Percentiles rank a stretch among this genome's conserved stretches.
Conservation (phyloP, 768 basidiomycete genomes). For the Leccinum subgranulosum region DNA sequence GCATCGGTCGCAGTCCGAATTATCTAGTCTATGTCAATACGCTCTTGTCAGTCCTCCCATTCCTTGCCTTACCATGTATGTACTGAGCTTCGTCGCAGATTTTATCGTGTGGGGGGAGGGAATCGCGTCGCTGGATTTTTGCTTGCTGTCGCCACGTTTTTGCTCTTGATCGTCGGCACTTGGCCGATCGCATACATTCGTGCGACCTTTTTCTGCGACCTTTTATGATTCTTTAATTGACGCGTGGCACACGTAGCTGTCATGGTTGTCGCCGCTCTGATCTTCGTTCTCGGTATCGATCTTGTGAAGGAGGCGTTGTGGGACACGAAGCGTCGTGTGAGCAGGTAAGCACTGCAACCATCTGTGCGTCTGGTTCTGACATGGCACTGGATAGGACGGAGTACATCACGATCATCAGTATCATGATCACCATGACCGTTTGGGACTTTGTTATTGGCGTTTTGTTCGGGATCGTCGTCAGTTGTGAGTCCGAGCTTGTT, state of each 20-base stretch:
- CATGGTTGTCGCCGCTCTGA: conserved; percentile 87
- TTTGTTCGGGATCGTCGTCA: conserved; percentile 86
- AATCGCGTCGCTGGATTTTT: conserved; percentile 83
- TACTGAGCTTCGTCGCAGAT: conserved; percentile 37
- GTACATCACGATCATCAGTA: conserved; percentile 80
- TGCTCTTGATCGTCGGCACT: conserved; percentile 79
- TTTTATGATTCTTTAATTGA: background rate
- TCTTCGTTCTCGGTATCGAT: conserved; percentile 92
- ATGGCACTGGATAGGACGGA: conserved; percentile 47
- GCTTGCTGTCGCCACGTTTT: conserved; percentile 70
- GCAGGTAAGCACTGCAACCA: conserved; percentile 45
- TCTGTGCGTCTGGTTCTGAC: conserved; percentile 4
- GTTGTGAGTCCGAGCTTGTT: conserved; percentile 52
- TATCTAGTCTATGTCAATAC: conserved; percentile 90
- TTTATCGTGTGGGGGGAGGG: conserved; percentile 91
- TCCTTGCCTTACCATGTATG: background rate
- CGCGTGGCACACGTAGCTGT: conserved; percentile 52
- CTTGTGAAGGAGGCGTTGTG: conserved; percentile 94
- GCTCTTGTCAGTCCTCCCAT: conserved; percentile 50
- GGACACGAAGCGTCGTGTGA: conserved; percentile 91
- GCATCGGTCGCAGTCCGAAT: conserved; percentile 52
- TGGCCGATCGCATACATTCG: conserved; percentile 90
- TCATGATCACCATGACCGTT: conserved; percentile 89
- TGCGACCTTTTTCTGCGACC: conserved; percentile 37
- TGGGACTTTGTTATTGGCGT: conserved; percentile 96